Evolutionary conservation across 805 yeast species (phyloP), one percentile per base, ranked within the genome.

Genomic region (Ogataea dorogensis): DNA sequence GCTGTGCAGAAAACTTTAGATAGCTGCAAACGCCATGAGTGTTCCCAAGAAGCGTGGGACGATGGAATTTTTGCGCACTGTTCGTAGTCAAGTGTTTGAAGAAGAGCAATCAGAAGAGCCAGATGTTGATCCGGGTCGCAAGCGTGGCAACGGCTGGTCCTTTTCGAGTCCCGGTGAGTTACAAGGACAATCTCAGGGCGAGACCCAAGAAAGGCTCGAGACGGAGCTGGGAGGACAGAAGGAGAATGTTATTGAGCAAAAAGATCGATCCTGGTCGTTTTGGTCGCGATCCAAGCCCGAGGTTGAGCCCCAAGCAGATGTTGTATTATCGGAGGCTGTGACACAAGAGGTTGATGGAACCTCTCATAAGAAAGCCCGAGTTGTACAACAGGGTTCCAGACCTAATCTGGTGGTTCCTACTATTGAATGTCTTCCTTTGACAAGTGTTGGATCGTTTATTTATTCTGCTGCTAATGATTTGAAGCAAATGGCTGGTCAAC

Each of bases 391-490:
- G 10, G 42, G 51, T 2, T 7, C 12, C n/a, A 28, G 38, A n/a
- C 43, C 52, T 2, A 59, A 56, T 33, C 28, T 46, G 7, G 46
- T 60, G 17, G 61, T 61, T 3, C 66, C 66, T 2, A 14, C 36
- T 3, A 43, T 59, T 10, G 54, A 52, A 10, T 47, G 52, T 2
- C 40, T 59, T n/a, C 64, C 65, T 4, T 19, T 40, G 3, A 37
- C 42, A 6, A 28, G 56, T 7, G 35, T 40, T 2, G 24, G 34
- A 18, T 33, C 46, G 5, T 18, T 28, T 13, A 9, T 51, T 10
- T 11, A 25, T 3, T 34, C 46, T 12, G 46, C 51, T 1, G 32
- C 33, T 22, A 44, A 47, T 28, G 38, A 39, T 15, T 11, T 44
- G 10, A 49, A 45, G 33, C 32, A 37, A 16, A 29, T 42, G 12